These are phyloP conservation scores for Rhodotorula graminis DNA, from an alignment of 768 basidiomycete species.

Conservation along the genomic window DNA sequence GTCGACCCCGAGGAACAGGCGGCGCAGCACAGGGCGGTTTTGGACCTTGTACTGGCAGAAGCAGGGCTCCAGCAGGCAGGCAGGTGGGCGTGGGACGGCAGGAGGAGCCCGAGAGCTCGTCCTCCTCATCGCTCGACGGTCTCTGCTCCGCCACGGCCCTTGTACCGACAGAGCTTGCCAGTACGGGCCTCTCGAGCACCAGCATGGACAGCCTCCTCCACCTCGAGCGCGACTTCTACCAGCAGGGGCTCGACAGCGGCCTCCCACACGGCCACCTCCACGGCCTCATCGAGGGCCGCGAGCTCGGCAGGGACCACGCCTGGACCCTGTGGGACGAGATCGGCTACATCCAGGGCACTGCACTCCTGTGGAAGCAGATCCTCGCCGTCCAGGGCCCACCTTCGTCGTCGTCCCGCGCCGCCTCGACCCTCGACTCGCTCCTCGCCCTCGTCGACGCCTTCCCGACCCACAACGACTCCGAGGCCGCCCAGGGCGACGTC, in stretches of 20 bases:
- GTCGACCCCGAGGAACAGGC: too few relatives aligned
- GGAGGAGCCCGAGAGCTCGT: too few relatives aligned
- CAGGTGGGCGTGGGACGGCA: too few relatives aligned
- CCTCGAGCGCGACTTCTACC: slow-evolving; percentile 62
- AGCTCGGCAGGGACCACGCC: slow-evolving; percentile 79
- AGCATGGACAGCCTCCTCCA: slow-evolving; percentile 23
- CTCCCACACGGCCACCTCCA: slow-evolving; percentile 80
- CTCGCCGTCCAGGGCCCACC: slow-evolving; percentile 42
- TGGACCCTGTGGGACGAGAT: slow-evolving; percentile 98
- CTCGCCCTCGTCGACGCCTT: slow-evolving; percentile 69
- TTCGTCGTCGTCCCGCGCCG: slow-evolving; percentile 48
- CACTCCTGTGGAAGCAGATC: slow-evolving; percentile 63
- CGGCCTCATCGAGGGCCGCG: slow-evolving; percentile 83
- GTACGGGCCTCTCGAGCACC: too few relatives aligned
- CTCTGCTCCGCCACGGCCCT: too few relatives aligned
- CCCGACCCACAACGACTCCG: slow-evolving; percentile 68
- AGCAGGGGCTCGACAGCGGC: slow-evolving; percentile 70
- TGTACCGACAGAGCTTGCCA: too few relatives aligned
- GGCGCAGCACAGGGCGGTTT: too few relatives aligned
- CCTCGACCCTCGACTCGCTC: slow-evolving; percentile 64
- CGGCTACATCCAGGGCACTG: slow-evolving; percentile 85
- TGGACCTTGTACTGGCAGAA: too few relatives aligned
- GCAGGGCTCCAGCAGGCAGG: too few relatives aligned
- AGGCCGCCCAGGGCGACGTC: slow-evolving; percentile 38
- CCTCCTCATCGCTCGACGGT: too few relatives aligned